These are phyloP conservation scores for Ustilago hordei DNA, from an alignment of 1,284 basidiomycete genomes.

Conservation along the genomic window DNA sequence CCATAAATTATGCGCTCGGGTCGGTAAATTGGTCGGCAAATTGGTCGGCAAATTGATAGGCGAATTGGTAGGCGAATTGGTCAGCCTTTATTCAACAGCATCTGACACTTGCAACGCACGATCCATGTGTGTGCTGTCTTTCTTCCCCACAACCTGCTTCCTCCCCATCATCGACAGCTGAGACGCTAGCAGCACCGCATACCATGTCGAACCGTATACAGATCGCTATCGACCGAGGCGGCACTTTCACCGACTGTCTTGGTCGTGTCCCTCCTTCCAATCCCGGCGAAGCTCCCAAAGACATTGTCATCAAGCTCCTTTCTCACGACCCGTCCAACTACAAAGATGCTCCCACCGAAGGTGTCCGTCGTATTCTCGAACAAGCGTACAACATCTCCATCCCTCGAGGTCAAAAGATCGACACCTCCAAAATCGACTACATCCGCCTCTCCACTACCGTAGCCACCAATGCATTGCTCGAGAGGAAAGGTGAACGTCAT, in stretches of 20 bases:
- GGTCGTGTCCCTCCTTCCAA: constrained; percentile 46
- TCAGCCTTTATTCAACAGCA: constrained; percentile 14
- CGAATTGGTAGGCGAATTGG: constrained; percentile 10
- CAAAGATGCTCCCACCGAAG: constrained; percentile 91
- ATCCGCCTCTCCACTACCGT: constrained; percentile 94
- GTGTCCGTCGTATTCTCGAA: constrained; percentile 90
- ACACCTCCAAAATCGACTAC: constrained; percentile 88
- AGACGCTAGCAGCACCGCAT: background rate
- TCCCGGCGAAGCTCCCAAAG: constrained; percentile 37
- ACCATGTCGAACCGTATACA: constrained; percentile 52
- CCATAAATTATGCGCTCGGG: background rate
- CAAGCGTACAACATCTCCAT: constrained; percentile 78
- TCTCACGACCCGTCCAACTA: constrained; percentile 78
- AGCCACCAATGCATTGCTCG: constrained; percentile 93
- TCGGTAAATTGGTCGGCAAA: too few relatives aligned
- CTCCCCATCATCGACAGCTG: background rate
- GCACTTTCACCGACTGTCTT: constrained; percentile 68
- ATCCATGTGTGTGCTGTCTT: constrained; percentile 1
- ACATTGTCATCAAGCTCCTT: constrained; percentile 71
- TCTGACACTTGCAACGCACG: constrained; percentile 10
- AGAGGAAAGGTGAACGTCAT: constrained; percentile 90
- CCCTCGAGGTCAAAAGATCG: constrained; percentile 77
- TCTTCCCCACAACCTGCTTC: background rate
- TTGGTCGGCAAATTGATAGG: too few relatives aligned
- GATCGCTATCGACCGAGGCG: constrained; percentile 67